Conservation (phyloP, 129 eudicot species). For the Pseudognaphalium luteoalbum region DNA sequence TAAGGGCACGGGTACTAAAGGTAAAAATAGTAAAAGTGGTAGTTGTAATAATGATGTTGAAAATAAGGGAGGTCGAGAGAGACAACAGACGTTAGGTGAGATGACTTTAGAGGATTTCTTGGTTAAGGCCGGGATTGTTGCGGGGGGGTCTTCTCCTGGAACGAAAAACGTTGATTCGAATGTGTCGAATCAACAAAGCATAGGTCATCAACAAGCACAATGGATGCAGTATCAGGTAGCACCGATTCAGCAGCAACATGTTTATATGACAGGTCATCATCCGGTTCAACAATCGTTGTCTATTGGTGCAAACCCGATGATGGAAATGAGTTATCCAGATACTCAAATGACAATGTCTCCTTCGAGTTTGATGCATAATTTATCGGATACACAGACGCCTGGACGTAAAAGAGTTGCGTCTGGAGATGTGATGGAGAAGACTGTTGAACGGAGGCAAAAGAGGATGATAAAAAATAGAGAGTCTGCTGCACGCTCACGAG, state of each 20-base stretch:
- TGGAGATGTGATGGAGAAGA: slow-evolving; percentile 77
- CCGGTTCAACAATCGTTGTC: slow-evolving; percentile 58
- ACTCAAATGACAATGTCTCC: slow-evolving; percentile 70
- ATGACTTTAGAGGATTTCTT: slow-evolving; percentile 94
- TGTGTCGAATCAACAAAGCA: slow-evolving; percentile 37
- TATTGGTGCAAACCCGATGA: slow-evolving; percentile 47
- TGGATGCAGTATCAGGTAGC: slow-evolving; percentile 63
- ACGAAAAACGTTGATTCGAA: slow-evolving; percentile 38
- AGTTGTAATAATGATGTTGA: slow-evolving; percentile 21
- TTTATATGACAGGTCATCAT: slow-evolving; percentile 65
- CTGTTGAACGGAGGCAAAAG: slow-evolving; percentile 98
- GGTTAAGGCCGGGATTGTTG: slow-evolving; percentile 83
- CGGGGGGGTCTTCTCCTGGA: slow-evolving; percentile 51
- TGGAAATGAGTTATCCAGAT: slow-evolving; percentile 66
- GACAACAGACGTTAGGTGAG: slow-evolving; percentile 76
- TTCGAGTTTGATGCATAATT: slow-evolving; percentile 67
- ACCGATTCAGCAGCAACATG: slow-evolving; percentile 43
- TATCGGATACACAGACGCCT: slow-evolving; percentile 80
- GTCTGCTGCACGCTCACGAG: slow-evolving; percentile 96
- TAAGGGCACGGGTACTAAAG: neutral
- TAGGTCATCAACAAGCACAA: slow-evolving; percentile 46
- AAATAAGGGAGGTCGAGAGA: slow-evolving; percentile 41
- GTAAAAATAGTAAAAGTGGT: slow-evolving; percentile 9
- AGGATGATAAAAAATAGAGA: slow-evolving; percentile 97
- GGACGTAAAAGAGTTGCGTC: slow-evolving; percentile 77